Conservation (phyloP, 2,329 filamentous ascomycete genomes). For the Oidium heveae region DNA sequence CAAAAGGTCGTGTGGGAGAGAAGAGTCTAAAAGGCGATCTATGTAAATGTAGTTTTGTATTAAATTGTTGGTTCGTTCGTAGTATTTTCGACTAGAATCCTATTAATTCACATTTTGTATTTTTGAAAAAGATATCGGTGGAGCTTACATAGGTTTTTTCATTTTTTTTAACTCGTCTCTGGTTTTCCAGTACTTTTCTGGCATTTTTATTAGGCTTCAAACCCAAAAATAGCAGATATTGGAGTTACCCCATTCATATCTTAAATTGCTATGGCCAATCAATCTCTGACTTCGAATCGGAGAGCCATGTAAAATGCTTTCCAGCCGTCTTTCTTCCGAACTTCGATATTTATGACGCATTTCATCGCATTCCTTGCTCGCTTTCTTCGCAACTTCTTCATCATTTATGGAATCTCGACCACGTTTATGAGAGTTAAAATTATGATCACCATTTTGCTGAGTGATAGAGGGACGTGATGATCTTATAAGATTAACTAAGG, state of each 20-base stretch:
- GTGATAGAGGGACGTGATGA: slow-evolving; percentile 11
- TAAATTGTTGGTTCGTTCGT: slow-evolving; percentile 68
- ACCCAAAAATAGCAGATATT: neutral
- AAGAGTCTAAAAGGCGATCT: slow-evolving; percentile 70
- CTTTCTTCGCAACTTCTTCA: slow-evolving; percentile 6
- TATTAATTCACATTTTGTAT: neutral
- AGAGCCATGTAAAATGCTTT: slow-evolving; percentile 31
- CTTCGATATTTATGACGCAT: slow-evolving; percentile 7
- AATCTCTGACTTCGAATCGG: slow-evolving; percentile 63
- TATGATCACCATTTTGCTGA: slow-evolving; percentile 2
- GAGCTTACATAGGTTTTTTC: slow-evolving; percentile 38
- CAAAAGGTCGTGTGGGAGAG: slow-evolving; percentile 71
- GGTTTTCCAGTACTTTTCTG: slow-evolving; percentile 58
- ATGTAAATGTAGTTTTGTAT: slow-evolving; percentile 88
- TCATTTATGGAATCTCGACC: slow-evolving; percentile 8
- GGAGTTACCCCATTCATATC: slow-evolving; percentile 28
- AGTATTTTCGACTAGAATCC: slow-evolving; percentile 42
- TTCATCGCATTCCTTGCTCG: slow-evolving; percentile 4
- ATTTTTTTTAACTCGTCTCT: slow-evolving; percentile 48
- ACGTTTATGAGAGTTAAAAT: slow-evolving; percentile 5
- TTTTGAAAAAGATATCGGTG: neutral
- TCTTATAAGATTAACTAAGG: slow-evolving; percentile 10
- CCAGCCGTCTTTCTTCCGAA: slow-evolving; percentile 30
- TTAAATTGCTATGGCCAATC: slow-evolving; percentile 68
- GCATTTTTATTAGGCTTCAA: neutral